Percentiles rank a stretch among this genome's conserved stretches.
These are phyloP conservation scores for Arxiozyma slooffiae DNA, from an alignment of 1,139 yeast genomes.

Conservation along the genomic window DNA sequence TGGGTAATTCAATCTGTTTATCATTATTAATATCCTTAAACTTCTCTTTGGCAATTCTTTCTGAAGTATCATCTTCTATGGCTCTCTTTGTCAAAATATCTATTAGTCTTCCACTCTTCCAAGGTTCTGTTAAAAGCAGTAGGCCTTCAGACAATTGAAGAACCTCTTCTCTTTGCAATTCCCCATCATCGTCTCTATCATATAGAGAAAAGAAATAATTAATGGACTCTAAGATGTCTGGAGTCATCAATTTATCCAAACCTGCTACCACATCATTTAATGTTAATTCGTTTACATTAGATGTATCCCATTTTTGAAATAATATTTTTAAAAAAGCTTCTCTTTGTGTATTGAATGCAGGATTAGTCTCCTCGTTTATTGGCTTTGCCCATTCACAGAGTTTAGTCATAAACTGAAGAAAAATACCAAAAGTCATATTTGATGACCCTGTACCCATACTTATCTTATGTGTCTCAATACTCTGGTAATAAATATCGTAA, in stretches of 20 bases:
- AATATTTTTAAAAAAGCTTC: slow-evolving; percentile 49
- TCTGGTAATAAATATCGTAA: slow-evolving; percentile 77
- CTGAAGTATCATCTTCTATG: slow-evolving; percentile 58
- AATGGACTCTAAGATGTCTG: slow-evolving; percentile 70
- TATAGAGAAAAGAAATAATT: slow-evolving; percentile 72
- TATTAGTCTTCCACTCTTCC: slow-evolving; percentile 57
- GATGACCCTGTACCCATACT: slow-evolving; percentile 64
- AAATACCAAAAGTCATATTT: slow-evolving; percentile 65
- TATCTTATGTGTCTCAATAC: slow-evolving; percentile 56
- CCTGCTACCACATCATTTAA: slow-evolving; percentile 67
- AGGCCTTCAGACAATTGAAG: slow-evolving; percentile 80
- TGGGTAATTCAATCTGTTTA: slow-evolving; percentile 43
- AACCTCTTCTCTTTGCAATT: slow-evolving; percentile 68
- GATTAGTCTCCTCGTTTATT: slow-evolving; percentile 31
- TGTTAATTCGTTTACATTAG: slow-evolving; percentile 46
- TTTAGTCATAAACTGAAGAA: slow-evolving; percentile 64
- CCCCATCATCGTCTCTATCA: slow-evolving; percentile 51
- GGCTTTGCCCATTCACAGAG: slow-evolving; percentile 67
- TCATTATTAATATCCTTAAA: slow-evolving; percentile 12
- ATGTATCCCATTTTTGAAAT: slow-evolving; percentile 62
- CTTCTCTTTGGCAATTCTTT: slow-evolving; percentile 37
- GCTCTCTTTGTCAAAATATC: slow-evolving; percentile 52
- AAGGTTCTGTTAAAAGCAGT: slow-evolving; percentile 70
- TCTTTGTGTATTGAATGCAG: slow-evolving; percentile 29
- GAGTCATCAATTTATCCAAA: slow-evolving; percentile 55